Evolutionary conservation across 1,284 basidiomycete species (phyloP).

Genomic region (Mixia osmundae): DNA sequence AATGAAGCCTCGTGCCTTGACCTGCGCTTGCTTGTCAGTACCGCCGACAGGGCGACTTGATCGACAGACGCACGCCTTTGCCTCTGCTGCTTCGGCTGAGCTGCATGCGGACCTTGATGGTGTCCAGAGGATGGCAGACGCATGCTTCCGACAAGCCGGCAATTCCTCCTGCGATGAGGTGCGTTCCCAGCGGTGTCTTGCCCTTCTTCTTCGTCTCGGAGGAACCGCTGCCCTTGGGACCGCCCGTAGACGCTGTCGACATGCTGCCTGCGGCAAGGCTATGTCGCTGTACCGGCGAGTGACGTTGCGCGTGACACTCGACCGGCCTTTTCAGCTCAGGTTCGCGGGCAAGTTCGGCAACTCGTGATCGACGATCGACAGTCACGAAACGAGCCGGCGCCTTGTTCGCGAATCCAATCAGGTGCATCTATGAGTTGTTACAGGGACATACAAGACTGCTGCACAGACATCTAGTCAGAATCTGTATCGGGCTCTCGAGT

Average conservation of each 20-base stretch:
- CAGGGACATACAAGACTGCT: no score
- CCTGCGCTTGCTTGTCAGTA: constrained; percentile 29
- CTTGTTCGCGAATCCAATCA: no score
- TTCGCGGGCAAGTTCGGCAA: no score
- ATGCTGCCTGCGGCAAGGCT: no score
- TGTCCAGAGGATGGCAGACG: constrained; percentile 37
- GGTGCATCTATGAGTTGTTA: no score
- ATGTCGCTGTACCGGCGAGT: no score
- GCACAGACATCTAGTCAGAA: constrained; percentile 9
- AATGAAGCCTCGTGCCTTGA: constrained; percentile 75
- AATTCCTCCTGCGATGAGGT: constrained; percentile 72
- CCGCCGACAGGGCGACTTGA: not conserved
- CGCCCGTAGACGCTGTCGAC: no score
- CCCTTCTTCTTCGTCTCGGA: constrained; percentile 17
- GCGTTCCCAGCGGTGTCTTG: constrained; percentile 45
- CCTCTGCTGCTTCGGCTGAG: constrained; percentile 33
- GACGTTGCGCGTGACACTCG: no score
- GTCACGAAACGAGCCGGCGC: no score
- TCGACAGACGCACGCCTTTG: constrained; percentile 40
- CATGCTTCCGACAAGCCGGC: constrained; percentile 81
- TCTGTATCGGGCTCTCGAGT: constrained; percentile 23
- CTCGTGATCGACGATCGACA: no score
- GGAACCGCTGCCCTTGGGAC: no score
- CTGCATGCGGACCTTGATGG: constrained; percentile 98
- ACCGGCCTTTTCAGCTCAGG: no score